phyloP scores from a whole-genome alignment of 2,329 filamentous ascomycete genomes.

The Meredithiella fracta region DNA sequence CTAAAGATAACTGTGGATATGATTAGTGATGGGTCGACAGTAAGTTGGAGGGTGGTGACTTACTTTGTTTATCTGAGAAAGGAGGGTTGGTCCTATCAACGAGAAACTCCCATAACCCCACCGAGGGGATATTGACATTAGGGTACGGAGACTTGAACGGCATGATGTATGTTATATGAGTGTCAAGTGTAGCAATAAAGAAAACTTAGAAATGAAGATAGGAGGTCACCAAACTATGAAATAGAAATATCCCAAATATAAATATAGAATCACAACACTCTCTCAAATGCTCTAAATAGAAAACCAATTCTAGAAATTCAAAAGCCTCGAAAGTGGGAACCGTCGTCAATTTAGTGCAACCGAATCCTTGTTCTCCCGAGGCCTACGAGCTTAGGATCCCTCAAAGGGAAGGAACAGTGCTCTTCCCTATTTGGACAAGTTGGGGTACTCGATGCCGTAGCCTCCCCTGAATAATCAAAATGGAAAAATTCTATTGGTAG shows the following conservation, averaged over 20 bases:
- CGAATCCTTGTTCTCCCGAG: no score
- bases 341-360: background rate
- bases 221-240: no score
- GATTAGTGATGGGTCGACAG: background rate
- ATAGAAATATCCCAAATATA: no score
- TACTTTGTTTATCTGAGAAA: constrained; percentile 61
- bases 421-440: background rate
- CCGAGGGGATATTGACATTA: constrained; percentile 49
- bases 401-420: background rate
- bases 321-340: background rate
- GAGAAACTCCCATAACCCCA: constrained; percentile 64
- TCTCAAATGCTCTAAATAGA: no score
- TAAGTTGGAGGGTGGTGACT: constrained; percentile 12
- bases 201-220: no score
- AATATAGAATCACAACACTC: no score
- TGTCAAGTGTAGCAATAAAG: background rate
- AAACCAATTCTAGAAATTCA: no score
- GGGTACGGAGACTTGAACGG: constrained; percentile 51
- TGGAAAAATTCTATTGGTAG: no score
- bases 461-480: no score
- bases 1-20: constrained; percentile 51
- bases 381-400: no score
- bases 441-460: background rate
- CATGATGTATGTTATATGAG: constrained; percentile 33
- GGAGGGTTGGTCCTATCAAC: constrained; percentile 51